Evolutionary conservation across 2,329 filamentous ascomycete genomes (phyloP), one percentile per base, ranked within the genome.

Genomic region (Trichoderma hamatum): DNA sequence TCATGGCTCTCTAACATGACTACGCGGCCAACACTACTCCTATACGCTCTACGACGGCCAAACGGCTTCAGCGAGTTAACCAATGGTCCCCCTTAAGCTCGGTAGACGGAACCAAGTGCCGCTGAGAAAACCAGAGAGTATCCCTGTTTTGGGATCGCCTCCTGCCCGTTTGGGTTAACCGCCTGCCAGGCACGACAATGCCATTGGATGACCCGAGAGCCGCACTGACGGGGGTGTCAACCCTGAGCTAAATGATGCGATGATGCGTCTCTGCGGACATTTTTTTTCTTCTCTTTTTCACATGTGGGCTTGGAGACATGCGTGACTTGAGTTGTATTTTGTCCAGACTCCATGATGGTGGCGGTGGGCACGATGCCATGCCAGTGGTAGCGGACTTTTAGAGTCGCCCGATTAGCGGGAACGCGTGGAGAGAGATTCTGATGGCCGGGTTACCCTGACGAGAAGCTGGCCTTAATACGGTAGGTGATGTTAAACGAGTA

Each of bases 111-210:
- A 28, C 52, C 32, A 14, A 65, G 14, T 67, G 64, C 64, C 51
- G 61, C 46, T 14, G 52, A 36, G 46, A 4, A 16, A 32, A 13
- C 54, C 19, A 19, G 26, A 39, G n/a, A 21, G 4, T 21, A 39
- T 36, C 39, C 64, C 6, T 59, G 64, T 36, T 26, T 14, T 11
- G 43, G 30, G 28, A 21, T 60, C 34, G 46, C 52, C 64, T 59
- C 56, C 56, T 67, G 55, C 64, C 64, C 52, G n/a, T 60, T 60
- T 43, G 36, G 64, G 55, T 67, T 67, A 67, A 67, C 24, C 32
- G n/a, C 16, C 26, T 36, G 39, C 19, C 43, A 67, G 64, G 64
- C 64, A 67, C 64, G 52, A 28, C 43, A 28, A 51, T 60, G 54
- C 28, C 39, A 59, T 59, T 60, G 64, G 64, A 52, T 52, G 19